Conservation (phyloP, 140 eudicot genomes). For the Erigeron philadelphicus region DNA sequence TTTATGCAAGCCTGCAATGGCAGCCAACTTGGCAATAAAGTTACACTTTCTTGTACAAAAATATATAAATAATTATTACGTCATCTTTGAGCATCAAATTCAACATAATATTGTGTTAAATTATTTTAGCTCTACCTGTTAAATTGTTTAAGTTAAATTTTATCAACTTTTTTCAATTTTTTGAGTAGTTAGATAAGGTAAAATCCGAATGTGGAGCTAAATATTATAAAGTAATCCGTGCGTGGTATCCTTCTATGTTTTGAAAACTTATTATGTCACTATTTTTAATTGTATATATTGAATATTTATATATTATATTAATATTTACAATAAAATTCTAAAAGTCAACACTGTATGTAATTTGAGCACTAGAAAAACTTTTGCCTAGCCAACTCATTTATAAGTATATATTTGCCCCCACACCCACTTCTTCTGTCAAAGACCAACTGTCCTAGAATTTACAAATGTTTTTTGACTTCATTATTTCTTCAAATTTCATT, state of each 20-base stretch:
- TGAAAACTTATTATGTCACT: too few species aligned
- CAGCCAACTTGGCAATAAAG: slow-evolving; percentile 39
- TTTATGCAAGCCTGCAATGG: slow-evolving; percentile 38
- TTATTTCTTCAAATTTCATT: slow-evolving; percentile 16
- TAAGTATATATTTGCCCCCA: slow-evolving; percentile 26
- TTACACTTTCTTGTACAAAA: not conserved
- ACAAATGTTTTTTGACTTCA: slow-evolving; percentile 28
- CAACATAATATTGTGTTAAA: not conserved
- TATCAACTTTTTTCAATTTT: too few species aligned
- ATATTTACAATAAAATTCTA: not conserved
- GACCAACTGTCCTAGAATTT: slow-evolving; percentile 35
- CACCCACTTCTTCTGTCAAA: slow-evolving; percentile 40
- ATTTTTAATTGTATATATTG: not conserved
- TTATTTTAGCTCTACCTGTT: too few species aligned
- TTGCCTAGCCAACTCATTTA: slow-evolving; percentile 35
- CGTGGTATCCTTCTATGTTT: too few species aligned
- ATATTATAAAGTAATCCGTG: too few species aligned
- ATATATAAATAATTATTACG: not conserved
- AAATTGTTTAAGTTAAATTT: too few species aligned
- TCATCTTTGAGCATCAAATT: not conserved
- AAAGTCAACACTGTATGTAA: slow-evolving; percentile 33
- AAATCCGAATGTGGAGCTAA: too few species aligned
- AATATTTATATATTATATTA: not conserved
- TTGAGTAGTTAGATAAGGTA: too few species aligned
- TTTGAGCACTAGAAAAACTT: slow-evolving; percentile 28